phyloP scores from a whole-genome alignment of 495 filamentous ascomycete species.

The Lophiotrema nucula region DNA sequence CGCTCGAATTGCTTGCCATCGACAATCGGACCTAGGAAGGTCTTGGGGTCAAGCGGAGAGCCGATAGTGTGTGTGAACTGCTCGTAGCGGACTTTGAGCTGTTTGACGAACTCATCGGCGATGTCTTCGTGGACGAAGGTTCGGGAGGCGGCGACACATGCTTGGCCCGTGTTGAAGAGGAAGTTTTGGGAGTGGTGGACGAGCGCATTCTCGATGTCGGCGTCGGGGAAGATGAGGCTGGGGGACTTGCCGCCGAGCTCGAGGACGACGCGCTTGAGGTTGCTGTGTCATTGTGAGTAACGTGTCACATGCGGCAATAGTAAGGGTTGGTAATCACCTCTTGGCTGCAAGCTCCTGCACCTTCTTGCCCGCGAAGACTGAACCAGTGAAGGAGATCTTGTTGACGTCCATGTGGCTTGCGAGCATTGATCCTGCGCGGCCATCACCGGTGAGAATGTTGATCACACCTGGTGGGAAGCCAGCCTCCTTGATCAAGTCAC shows the following conservation, averaged over 20 bases:
- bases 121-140: constrained; percentile 40
- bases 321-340: constrained; percentile 6
- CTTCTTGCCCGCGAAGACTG: constrained; percentile 35
- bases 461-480: constrained; percentile 42
- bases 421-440: constrained; percentile 35
- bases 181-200: constrained; percentile 28
- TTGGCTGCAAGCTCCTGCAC: constrained; percentile 39
- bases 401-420: constrained; percentile 41
- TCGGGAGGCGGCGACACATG: constrained; percentile 32
- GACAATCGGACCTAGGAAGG: constrained; percentile 39
- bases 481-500: constrained; percentile 39
- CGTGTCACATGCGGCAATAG: background rate
- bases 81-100: constrained; percentile 38
- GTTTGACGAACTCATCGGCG: constrained; percentile 38
- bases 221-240: constrained; percentile 41
- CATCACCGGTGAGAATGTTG: constrained; percentile 41
- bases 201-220: constrained; percentile 40
- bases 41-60: constrained; percentile 30
- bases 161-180: constrained; percentile 36
- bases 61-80: constrained; percentile 34
- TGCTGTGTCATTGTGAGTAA: constrained; percentile 15
- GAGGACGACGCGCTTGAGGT: constrained; percentile 42
- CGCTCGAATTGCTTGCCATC: constrained; percentile 42
- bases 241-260: constrained; percentile 44
- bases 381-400: constrained; percentile 43